Percentiles rank a stretch among this genome's conserved stretches.
Evolutionary conservation across 768 basidiomycete genomes (phyloP).

Genomic region (Pluteus cervinus): DNA sequence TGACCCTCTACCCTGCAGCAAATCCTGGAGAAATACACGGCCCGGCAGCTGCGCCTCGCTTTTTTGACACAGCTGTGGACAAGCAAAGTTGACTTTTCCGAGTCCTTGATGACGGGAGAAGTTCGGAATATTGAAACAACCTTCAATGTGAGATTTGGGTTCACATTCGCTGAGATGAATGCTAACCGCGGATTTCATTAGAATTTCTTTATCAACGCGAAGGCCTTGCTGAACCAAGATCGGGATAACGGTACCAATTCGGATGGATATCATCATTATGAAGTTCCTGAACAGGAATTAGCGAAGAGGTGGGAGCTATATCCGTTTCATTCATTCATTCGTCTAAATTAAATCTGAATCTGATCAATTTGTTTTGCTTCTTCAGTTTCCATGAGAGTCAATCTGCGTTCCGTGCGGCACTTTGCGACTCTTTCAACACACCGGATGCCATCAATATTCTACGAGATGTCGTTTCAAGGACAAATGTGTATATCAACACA

Average conservation of each 20-base stretch:
- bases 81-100: slow-evolving; percentile 90
- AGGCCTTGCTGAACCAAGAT: slow-evolving; percentile 65
- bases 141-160: slow-evolving; percentile 62
- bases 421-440: slow-evolving; percentile 98
- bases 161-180: slow-evolving; percentile 7
- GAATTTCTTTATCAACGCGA: slow-evolving; percentile 93
- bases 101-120: slow-evolving; percentile 83
- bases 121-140: slow-evolving; percentile 78
- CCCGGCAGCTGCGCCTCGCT: slow-evolving; percentile 85
- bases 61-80: slow-evolving; percentile 93
- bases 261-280: slow-evolving; percentile 62
- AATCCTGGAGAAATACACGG: slow-evolving; percentile 73
- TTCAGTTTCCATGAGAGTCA: slow-evolving; percentile 72
- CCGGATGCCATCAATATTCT: slow-evolving; percentile 73
- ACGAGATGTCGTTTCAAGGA: slow-evolving; percentile 74
- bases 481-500: slow-evolving; percentile 83
- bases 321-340: too few relatives aligned
- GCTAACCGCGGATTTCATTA: slow-evolving; percentile 20
- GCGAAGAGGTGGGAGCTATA: slow-evolving; percentile 65
- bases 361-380: slow-evolving; percentile 7
- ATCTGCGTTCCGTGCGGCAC: slow-evolving; percentile 70
- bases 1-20: slow-evolving; percentile 43
- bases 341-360: background rate
- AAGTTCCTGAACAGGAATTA: slow-evolving; percentile 63
- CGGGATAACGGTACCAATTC: slow-evolving; percentile 40